Conservation (phyloP, 2,329 filamentous ascomycete genomes). For the Cryphonectria naterciae region DNA sequence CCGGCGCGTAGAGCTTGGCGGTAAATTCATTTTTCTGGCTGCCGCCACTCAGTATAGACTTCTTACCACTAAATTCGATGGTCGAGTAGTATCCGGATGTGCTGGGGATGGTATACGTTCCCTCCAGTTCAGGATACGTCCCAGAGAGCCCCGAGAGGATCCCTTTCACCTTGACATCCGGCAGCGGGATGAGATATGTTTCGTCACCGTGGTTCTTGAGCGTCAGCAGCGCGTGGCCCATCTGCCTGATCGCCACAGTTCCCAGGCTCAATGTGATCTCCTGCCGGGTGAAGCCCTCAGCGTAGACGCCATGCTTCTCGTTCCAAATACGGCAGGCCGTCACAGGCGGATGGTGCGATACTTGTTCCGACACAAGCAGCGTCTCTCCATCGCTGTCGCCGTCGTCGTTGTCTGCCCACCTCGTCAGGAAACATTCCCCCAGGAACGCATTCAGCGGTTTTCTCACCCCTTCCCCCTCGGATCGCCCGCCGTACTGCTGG, state of each 20-base stretch:
- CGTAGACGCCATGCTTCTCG: slow-evolving; percentile 33
- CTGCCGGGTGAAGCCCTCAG: slow-evolving; percentile 35
- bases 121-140: slow-evolving; percentile 35
- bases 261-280: slow-evolving; percentile 34
- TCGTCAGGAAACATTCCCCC: slow-evolving; percentile 50
- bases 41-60: slow-evolving; percentile 27
- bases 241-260: slow-evolving; percentile 33
- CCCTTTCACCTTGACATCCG: slow-evolving; percentile 34
- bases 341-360: slow-evolving; percentile 38
- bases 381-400: slow-evolving; percentile 31
- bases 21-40: slow-evolving; percentile 33
- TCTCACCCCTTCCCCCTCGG: slow-evolving; percentile 44
- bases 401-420: slow-evolving; percentile 35
- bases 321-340: slow-evolving; percentile 37
- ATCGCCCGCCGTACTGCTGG: slow-evolving; percentile 45
- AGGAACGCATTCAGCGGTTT: slow-evolving; percentile 56
- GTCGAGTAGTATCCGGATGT: slow-evolving; percentile 36
- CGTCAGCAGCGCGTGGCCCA: slow-evolving; percentile 34
- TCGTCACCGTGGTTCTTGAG: slow-evolving; percentile 40
- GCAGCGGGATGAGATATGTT: slow-evolving; percentile 37
- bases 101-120: slow-evolving; percentile 35
- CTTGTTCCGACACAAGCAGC: slow-evolving; percentile 35
- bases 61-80: slow-evolving; percentile 33
- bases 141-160: slow-evolving; percentile 28
- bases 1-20: slow-evolving; percentile 32